Percentiles rank a stretch among this genome's conserved stretches.
Evolutionary conservation across 257 asterid genomes (phyloP).

Genomic region (Echium plantagineum): DNA sequence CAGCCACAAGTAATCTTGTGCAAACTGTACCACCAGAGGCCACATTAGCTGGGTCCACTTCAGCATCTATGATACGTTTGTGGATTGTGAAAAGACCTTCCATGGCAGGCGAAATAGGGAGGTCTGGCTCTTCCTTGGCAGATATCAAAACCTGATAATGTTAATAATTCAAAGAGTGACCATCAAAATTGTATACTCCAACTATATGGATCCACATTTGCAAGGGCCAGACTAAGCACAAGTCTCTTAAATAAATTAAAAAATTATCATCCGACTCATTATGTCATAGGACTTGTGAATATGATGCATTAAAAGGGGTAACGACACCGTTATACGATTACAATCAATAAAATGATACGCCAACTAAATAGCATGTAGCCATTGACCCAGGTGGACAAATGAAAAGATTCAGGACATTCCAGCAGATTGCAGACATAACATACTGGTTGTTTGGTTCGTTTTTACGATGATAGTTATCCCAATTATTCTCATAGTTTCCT

Average conservation of each 20-base stretch:
- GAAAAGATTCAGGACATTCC: no score
- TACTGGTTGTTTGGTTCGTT: no score
- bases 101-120: conserved; percentile 71
- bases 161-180: conserved; percentile 1
- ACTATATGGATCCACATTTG: not conserved
- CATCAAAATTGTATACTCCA: conserved; percentile 3
- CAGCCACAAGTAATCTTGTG: conserved; percentile 85
- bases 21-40: conserved; percentile 38
- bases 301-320: no score
- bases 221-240: no score
- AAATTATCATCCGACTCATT: no score
- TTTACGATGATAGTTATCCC: not conserved
- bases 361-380: no score
- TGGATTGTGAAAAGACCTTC: conserved; percentile 78
- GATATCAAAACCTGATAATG: conserved; percentile 58
- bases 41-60: conserved; percentile 39
- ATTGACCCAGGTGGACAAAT: no score
- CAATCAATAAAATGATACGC: no score
- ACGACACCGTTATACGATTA: no score
- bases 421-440: no score
- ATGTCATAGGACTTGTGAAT: no score
- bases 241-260: no score
- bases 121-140: conserved; percentile 82
- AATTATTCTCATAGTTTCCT: not conserved
- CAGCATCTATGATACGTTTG: conserved; percentile 56